These are phyloP conservation scores for Diutina sp. DNA, from an alignment of 1,139 yeast genomes.

Conservation along the genomic window DNA sequence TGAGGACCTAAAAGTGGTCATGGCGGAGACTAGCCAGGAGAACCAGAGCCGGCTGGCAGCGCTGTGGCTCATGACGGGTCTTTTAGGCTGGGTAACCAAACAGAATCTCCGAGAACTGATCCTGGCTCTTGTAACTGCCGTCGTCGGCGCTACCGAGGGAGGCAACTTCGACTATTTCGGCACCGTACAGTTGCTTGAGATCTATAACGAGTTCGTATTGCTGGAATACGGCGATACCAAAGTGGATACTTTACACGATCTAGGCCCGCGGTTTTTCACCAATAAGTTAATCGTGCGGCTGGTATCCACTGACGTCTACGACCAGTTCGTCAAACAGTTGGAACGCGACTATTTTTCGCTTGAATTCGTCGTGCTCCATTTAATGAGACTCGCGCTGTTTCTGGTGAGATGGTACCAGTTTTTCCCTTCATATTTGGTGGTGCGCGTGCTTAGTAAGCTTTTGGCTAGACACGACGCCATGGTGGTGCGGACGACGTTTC, in stretches of 20 bases:
- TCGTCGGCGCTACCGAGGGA: constrained; percentile 17
- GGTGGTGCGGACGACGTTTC: constrained; percentile 17
- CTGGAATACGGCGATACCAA: constrained; percentile 5
- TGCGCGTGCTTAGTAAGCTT: constrained; percentile 17
- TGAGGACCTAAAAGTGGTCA: constrained; percentile 24
- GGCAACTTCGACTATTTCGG: constrained; percentile 30
- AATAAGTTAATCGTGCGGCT: constrained; percentile 23
- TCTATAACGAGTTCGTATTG: constrained; percentile 28
- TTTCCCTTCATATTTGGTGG: constrained; percentile 19
- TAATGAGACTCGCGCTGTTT: constrained; percentile 26
- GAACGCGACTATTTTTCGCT: constrained; percentile 19
- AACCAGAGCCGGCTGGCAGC: not conserved
- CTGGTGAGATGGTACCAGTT: constrained; percentile 31
- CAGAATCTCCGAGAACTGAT: constrained; percentile 26
- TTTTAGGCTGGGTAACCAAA: constrained; percentile 28
- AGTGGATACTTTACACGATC: constrained; percentile 7
- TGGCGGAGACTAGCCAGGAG: constrained; percentile 7
- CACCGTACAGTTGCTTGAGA: constrained; percentile 22
- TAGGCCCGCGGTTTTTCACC: constrained; percentile 15
- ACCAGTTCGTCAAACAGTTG: constrained; percentile 14
- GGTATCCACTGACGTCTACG: constrained; percentile 12
- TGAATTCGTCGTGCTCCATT: constrained; percentile 21
- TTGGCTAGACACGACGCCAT: constrained; percentile 19
- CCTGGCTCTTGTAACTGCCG: constrained; percentile 28
- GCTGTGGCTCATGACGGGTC: constrained; percentile 6